Evolutionary conservation across 306 rosid genomes (phyloP), one percentile per base, ranked within the genome.

Genomic region (Malus sieversii): DNA sequence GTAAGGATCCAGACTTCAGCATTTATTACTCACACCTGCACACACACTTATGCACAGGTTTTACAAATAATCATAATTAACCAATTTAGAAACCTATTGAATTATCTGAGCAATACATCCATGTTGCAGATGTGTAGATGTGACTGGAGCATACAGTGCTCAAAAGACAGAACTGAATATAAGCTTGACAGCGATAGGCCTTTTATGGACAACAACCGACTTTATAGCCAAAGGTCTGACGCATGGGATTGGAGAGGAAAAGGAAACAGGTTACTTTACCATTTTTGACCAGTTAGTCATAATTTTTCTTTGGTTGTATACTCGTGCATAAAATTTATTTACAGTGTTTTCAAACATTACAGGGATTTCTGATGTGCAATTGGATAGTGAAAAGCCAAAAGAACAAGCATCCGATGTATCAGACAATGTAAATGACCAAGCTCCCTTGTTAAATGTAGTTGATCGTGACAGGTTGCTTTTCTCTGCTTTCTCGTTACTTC

Each of bases 101-200:
- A 71, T 75, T 60, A 74, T 46, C 73, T 67, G 51, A 75, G 72
- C 73, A 10, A 80, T 76, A 69, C 64, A 76, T 78, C 70, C 81
- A 44, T 80, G 38, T 77, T 84, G 74, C 96, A 94, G 98, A 72
- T 94, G 97, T 86, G 86, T 94, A 58, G 96, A 92, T 84, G 96
- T 92, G 81, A 90, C 95, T 59, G 98, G 96, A 73, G 96, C 98
- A 75, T 94, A 94, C 86, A 90, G 97, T 87, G 89, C 96, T 83
- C 98, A 92, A 72, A 92, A 88, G 86, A 92, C 98, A 4, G 98
- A 94, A 86, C 86, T 94, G 84, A 94, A 92, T 85, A 94, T 94
- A 88, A 92, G 98, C 85, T 74, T 94, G 88, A 92, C 97, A 51
- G 95, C 97, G 42, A 86, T 94, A 75, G 97, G 97, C 78, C 97